These are phyloP conservation scores for Ophiostoma piceae DNA, from an alignment of 2,329 filamentous ascomycete genomes.

Conservation along the genomic window DNA sequence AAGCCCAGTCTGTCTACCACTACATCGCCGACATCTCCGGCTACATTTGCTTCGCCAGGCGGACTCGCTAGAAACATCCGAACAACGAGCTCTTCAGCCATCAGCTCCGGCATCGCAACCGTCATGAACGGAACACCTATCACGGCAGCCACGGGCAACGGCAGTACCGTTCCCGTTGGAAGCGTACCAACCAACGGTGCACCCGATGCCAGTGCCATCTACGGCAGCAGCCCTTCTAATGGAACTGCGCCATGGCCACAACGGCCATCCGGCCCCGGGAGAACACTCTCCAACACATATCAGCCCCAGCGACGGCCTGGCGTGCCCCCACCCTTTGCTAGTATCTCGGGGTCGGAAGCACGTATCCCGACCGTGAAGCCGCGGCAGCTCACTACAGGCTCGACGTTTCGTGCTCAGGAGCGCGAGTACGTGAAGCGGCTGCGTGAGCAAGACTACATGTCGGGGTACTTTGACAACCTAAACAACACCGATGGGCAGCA, in stretches of 20 bases:
- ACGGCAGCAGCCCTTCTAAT: constrained; percentile 22
- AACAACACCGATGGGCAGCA: constrained; percentile 57
- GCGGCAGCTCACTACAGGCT: constrained; percentile 44
- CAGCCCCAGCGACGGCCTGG: constrained; percentile 56
- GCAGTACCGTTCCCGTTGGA: constrained; percentile 18
- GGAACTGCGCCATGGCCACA: constrained; percentile 45
- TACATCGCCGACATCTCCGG: constrained; percentile 42
- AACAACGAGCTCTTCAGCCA: constrained; percentile 14
- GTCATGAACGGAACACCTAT: constrained; percentile 13
- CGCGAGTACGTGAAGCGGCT: constrained; percentile 91
- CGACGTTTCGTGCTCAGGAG: constrained; percentile 69
- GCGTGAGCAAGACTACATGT: constrained; percentile 59
- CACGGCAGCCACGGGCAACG: constrained; percentile 16
- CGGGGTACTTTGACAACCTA: constrained; percentile 70
- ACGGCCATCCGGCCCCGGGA: constrained; percentile 61
- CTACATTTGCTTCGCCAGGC: constrained; percentile 40
- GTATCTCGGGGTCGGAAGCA: constrained; percentile 33
- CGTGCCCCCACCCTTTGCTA: constrained; percentile 36
- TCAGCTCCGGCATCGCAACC: constrained; percentile 22
- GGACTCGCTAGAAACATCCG: constrained; percentile 42
- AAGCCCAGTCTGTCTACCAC: constrained; percentile 40
- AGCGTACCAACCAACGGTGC: constrained; percentile 17
- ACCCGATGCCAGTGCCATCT: neutral
- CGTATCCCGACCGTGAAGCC: constrained; percentile 47
- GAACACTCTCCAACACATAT: constrained; percentile 76